These are phyloP conservation scores for Hericium erinaceus DNA, from an alignment of 768 basidiomycete genomes.

Conservation along the genomic window DNA sequence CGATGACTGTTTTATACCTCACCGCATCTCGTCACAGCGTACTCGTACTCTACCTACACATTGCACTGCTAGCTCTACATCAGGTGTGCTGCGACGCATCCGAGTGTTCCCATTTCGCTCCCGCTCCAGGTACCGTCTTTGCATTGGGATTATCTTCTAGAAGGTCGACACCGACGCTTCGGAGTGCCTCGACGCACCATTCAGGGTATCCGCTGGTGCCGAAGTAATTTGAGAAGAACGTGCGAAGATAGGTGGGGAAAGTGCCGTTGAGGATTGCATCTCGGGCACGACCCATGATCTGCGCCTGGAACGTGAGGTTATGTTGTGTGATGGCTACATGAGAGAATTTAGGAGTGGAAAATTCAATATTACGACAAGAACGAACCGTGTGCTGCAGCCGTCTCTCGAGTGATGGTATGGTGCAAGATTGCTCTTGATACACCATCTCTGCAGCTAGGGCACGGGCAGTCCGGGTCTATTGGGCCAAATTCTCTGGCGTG, in stretches of 20 bases:
- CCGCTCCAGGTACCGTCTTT: constrained; percentile 49
- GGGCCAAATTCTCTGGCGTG: constrained; percentile 60
- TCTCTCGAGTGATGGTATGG: constrained; percentile 70
- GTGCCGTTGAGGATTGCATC: constrained; percentile 69
- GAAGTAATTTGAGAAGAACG: constrained; percentile 75
- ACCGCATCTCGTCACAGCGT: background rate
- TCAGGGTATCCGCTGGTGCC: constrained; percentile 70
- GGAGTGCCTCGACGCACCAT: constrained; percentile 83
- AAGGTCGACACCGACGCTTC: constrained; percentile 77
- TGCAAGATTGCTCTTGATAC: constrained; percentile 69
- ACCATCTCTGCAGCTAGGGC: constrained; percentile 69
- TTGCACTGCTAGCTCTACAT: background rate
- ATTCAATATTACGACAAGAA: constrained; percentile 3
- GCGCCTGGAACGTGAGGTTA: constrained; percentile 80
- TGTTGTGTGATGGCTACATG: constrained; percentile 66
- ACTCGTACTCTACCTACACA: background rate
- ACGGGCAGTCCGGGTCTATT: constrained; percentile 74
- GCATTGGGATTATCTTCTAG: constrained; percentile 42
- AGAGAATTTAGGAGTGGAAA: constrained; percentile 1
- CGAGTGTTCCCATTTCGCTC: constrained; percentile 78
- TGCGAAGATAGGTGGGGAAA: constrained; percentile 69
- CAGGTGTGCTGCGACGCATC: constrained; percentile 18
- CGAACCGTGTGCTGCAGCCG: constrained; percentile 75
- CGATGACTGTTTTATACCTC: constrained; percentile 6
- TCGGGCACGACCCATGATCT: constrained; percentile 77